phyloP scores from a whole-genome alignment of 2,329 filamentous ascomycete species.

The Daldinia sp. region DNA sequence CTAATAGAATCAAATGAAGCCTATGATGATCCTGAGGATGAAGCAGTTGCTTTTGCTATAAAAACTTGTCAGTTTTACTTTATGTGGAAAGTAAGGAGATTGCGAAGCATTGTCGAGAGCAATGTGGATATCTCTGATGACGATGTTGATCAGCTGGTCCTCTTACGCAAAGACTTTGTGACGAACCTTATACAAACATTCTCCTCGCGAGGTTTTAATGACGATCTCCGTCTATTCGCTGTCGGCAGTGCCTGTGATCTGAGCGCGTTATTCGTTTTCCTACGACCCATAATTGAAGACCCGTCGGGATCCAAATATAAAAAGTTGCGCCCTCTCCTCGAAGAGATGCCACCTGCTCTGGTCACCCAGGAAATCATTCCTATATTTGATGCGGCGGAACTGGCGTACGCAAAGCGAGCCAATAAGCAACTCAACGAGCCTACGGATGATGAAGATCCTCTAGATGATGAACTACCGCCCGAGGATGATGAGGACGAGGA shows the following conservation, averaged over 20 bases:
- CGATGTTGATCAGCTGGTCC: conserved; percentile 67
- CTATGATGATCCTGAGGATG: conserved; percentile 79
- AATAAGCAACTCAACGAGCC: conserved; percentile 69
- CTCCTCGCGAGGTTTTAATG: conserved; percentile 72
- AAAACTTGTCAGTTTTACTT: conserved; percentile 87
- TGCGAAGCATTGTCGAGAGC: conserved; percentile 63
- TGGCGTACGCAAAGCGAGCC: conserved; percentile 75
- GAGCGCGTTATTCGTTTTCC: conserved; percentile 78
- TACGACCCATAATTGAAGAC: conserved; percentile 64
- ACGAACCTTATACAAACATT: conserved; percentile 73
- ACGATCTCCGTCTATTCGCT: conserved; percentile 79
- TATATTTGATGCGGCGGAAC: conserved; percentile 81
- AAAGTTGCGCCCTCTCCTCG: conserved; percentile 69
- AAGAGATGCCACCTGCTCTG: conserved; percentile 70
- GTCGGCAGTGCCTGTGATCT: conserved; percentile 83
- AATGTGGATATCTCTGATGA: conserved; percentile 63
- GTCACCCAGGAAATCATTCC: conserved; percentile 73
- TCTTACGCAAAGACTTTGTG: conserved; percentile 64
- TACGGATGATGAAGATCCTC: conserved; percentile 76
- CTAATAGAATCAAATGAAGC: conserved; percentile 74
- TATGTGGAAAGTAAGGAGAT: conserved; percentile 83
- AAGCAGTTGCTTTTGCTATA: conserved; percentile 78
- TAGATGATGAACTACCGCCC: conserved; percentile 69
- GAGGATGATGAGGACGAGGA: conserved; percentile 66
- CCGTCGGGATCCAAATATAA: conserved; percentile 57